phyloP scores from a whole-genome alignment of 352 stramenopile species.

The Pythium sp. region DNA sequence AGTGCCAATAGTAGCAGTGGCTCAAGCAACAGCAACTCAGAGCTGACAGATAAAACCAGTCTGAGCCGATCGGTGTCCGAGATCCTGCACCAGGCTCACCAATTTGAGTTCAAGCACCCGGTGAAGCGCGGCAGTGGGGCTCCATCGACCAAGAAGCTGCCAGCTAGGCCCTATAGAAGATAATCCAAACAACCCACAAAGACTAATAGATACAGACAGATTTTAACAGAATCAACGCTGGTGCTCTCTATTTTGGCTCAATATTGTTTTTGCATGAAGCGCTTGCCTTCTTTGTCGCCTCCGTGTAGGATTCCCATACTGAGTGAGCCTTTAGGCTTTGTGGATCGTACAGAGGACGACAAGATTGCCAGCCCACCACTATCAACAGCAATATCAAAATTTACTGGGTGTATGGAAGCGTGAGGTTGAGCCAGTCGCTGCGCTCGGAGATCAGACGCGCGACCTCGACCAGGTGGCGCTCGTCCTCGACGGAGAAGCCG shows the following conservation, averaged over 20 bases:
- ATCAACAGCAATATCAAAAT: not conserved
- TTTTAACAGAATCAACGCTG: not conserved
- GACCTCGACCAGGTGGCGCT: constrained; percentile 62
- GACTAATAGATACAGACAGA: not conserved
- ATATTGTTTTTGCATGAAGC: not conserved
- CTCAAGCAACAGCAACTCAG: not conserved
- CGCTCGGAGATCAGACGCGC: constrained; percentile 49
- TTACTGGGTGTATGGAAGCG: constrained; percentile 51
- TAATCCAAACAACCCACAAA: not conserved
- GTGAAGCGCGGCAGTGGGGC: constrained; percentile 1
- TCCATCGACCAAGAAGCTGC: not conserved
- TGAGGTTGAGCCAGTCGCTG: constrained; percentile 67
- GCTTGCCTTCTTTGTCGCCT: not conserved
- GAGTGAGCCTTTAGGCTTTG: not conserved
- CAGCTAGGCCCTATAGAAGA: not conserved
- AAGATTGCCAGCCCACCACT: not conserved
- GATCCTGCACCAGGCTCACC: constrained; percentile 7
- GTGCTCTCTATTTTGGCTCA: not conserved
- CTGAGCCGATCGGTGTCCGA: constrained; percentile 15
- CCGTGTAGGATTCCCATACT: constrained; percentile 1
- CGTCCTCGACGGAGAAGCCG: constrained; percentile 71
- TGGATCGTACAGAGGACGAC: constrained; percentile 1
- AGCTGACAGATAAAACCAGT: not conserved
- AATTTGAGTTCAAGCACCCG: constrained; percentile 10
- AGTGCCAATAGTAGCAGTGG: constrained; percentile 6